Base-by-base conservation (phyloP, 108 stramenopile species). In the Chaetoceros tenuissimus region DNA sequence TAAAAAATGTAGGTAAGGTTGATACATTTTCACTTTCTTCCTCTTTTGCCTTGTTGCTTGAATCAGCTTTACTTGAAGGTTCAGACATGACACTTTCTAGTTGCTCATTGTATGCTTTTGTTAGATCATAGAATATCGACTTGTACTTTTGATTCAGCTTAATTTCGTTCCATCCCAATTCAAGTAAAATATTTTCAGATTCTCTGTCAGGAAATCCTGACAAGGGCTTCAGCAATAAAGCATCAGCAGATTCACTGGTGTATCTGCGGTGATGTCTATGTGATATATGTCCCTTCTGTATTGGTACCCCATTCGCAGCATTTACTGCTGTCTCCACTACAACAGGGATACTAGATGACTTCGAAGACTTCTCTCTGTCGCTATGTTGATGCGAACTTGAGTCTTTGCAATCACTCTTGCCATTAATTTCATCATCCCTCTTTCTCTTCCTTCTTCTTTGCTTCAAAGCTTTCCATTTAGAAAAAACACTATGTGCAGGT, bases 401-500 rank as follows among this genome's bases (percentile, higher is more conserved):
- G n/a, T n/a, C n/a, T n/a, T n/a, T n/a, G n/a, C n/a, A n/a, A n/a
- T n/a, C n/a, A n/a, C n/a, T n/a, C n/a, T 56, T 45, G 55, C 30
- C 19, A 10, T 55, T 21, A 24, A n/a, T 29, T 29, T 26, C 21
- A 5, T 40, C 46, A 19, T 51, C 23, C 63, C 29, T 51, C 55
- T 31, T 64, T 62, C 63, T 40, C 57, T 57, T 62, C 18, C 43
- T 27, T n/a, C 59, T 47, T 46, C 52, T 63, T 43, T 66, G 56
- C 23, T 52, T 30, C 40, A 20, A 21, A 25, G 60, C 60, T 48
- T 82, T 80, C 78, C 73, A 87, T 48, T 82, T 87, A 24, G 64
- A 58, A 77, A 87, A 91, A 20, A 91, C 55, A 13, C 79, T 57
- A 67, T 82, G 81, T 0, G 78, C 59, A 1, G 89, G 89, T 60